Evolutionary conservation across 1,284 basidiomycete species (phyloP).

Genomic region (Earliella scabrosa): DNA sequence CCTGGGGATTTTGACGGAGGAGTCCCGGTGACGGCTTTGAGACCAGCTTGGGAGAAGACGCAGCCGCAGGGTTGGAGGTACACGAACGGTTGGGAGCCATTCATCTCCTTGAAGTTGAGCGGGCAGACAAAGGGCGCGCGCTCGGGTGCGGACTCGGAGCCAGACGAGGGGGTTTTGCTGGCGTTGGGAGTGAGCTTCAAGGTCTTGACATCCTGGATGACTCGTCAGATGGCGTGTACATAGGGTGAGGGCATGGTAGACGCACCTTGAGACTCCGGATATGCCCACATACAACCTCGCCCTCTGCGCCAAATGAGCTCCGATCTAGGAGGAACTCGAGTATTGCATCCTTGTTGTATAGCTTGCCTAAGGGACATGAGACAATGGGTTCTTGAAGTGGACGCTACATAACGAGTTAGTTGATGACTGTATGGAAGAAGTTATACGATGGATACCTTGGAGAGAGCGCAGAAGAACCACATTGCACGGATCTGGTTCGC

Average conservation of each 20-base stretch:
- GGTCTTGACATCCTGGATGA: conserved; percentile 78
- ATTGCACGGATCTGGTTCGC: conserved; percentile 84
- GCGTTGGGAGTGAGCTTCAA: conserved; percentile 82
- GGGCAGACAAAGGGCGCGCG: conserved; percentile 85
- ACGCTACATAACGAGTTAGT: conserved; percentile 49
- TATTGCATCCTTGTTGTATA: conserved; percentile 94
- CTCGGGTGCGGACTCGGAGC: conserved; percentile 46
- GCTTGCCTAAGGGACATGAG: conserved; percentile 86
- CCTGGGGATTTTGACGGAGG: conserved; percentile 37
- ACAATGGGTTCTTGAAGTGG: conserved; percentile 87
- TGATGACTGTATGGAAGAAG: no score
- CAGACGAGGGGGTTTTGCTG: conserved; percentile 41
- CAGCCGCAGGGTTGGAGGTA: conserved; percentile 90
- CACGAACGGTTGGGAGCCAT: conserved; percentile 85
- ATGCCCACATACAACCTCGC: conserved; percentile 85
- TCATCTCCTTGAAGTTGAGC: conserved; percentile 91
- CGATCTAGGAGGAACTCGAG: conserved; percentile 87
- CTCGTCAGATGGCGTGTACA: not conserved
- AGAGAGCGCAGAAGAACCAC: conserved; percentile 92
- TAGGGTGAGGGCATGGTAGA: conserved; percentile 7
- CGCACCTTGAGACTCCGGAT: conserved; percentile 86
- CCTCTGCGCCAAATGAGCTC: conserved; percentile 73
- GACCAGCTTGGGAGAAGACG: conserved; percentile 79
- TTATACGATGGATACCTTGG: no score
- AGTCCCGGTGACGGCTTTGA: conserved; percentile 60